Evolutionary conservation across 352 stramenopile species (phyloP).

Genomic region (Ophiocytium majus): DNA sequence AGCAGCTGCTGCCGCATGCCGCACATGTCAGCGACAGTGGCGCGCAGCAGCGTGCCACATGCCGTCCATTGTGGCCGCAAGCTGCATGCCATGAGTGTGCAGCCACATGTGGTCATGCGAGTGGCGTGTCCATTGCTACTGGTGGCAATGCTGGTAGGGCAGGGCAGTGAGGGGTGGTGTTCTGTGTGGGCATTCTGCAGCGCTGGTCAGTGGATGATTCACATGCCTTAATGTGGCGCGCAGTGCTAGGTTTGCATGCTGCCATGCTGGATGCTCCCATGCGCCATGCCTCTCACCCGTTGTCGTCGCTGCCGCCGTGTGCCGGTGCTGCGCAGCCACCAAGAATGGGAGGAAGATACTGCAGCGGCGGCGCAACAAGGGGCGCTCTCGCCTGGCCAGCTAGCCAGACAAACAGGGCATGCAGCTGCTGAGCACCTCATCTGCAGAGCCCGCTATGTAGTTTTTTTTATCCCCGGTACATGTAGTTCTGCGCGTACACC

Average conservation of each 20-base stretch:
- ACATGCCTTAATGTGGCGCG: too few species aligned
- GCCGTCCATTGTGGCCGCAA: background rate
- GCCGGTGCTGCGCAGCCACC: background rate
- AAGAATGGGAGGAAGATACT: conserved; percentile 34
- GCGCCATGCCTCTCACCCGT: background rate
- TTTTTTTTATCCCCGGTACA: too few species aligned
- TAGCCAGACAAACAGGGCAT: too few species aligned
- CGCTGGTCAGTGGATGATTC: too few species aligned
- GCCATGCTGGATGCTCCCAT: background rate
- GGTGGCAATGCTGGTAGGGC: background rate
- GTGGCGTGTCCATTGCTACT: too few species aligned
- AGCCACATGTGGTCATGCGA: background rate
- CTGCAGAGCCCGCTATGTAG: too few species aligned
- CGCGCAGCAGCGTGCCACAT: background rate
- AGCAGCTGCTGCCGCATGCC: background rate
- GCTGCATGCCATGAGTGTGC: background rate
- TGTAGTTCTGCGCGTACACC: too few species aligned
- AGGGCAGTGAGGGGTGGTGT: background rate
- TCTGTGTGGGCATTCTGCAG: background rate
- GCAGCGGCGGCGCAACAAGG: conserved; percentile 34
- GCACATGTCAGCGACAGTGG: background rate
- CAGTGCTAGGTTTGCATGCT: background rate
- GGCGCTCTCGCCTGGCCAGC: conserved; percentile 34
- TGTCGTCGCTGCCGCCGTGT: background rate
- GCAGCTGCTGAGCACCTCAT: too few species aligned